Evolutionary conservation across 2,329 filamentous ascomycete genomes (phyloP).

Genomic region (Phyllosticta capitalensis): DNA sequence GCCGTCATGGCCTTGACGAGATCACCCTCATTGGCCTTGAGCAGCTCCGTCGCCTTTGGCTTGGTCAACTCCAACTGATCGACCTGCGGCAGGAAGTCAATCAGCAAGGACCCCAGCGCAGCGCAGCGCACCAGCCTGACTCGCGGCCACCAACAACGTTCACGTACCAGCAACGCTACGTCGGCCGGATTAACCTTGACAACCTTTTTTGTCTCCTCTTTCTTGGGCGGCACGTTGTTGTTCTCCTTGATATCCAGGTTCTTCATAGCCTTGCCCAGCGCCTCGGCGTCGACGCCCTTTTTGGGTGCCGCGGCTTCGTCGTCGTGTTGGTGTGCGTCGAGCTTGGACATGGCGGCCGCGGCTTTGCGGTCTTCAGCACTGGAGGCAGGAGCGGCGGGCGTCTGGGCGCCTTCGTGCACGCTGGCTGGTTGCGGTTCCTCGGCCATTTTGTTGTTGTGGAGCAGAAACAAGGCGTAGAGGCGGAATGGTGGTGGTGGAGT

Average conservation of each 20-base stretch:
- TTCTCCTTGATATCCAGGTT: slow-evolving; percentile 41
- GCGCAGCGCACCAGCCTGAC: not conserved
- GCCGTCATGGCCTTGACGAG: slow-evolving; percentile 57
- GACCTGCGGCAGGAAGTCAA: slow-evolving; percentile 34
- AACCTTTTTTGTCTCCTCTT: slow-evolving; percentile 28
- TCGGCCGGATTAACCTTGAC: slow-evolving; percentile 68
- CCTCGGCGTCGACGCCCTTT: slow-evolving; percentile 58
- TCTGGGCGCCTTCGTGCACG: slow-evolving; percentile 51
- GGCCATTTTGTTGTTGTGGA: slow-evolving; percentile 42
- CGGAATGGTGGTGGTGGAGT: slow-evolving; percentile 3
- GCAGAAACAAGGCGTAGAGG: not conserved
- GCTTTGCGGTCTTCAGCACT: slow-evolving; percentile 71
- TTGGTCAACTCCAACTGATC: slow-evolving; percentile 65
- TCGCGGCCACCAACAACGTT: not conserved
- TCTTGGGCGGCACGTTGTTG: slow-evolving; percentile 36
- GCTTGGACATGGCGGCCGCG: slow-evolving; percentile 60
- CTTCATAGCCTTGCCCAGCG: slow-evolving; percentile 63
- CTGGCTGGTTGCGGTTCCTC: slow-evolving; percentile 49
- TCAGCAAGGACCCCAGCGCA: not conserved
- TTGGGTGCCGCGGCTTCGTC: slow-evolving; percentile 35
- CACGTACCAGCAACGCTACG: slow-evolving; percentile 56
- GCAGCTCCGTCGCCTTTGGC: slow-evolving; percentile 61
- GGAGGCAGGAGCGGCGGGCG: slow-evolving; percentile 31
- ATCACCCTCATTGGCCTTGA: slow-evolving; percentile 63
- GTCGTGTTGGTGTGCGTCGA: slow-evolving; percentile 49